These are phyloP conservation scores for Whalleya microplaca DNA, from an alignment of 2,329 filamentous ascomycete genomes.

Conservation along the genomic window DNA sequence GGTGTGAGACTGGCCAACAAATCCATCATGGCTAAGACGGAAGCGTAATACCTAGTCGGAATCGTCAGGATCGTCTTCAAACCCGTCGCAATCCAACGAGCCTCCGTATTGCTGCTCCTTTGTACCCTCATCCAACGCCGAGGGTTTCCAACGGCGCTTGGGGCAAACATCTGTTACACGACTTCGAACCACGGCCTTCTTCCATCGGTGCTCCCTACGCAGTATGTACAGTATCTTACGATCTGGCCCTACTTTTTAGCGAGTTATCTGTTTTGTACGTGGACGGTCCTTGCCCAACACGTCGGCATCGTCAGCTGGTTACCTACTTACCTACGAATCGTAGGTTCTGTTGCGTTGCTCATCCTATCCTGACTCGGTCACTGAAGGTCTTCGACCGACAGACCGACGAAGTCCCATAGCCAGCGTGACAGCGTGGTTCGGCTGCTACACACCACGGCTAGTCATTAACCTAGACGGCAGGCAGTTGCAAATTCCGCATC, in stretches of 20 bases:
- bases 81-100: conserved; percentile 21
- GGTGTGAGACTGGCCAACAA: neutral
- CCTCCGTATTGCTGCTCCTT: conserved; percentile 11
- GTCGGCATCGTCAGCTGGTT: too few relatives aligned
- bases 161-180: conserved; percentile 5
- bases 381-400: too few relatives aligned
- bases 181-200: conserved; percentile 10
- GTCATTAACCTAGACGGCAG: neutral
- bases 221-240: neutral
- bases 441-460: neutral
- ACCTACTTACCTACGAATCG: too few relatives aligned
- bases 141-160: conserved; percentile 9
- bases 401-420: neutral
- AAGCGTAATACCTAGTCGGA: neutral
- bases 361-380: neutral
- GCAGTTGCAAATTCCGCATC: neutral
- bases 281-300: too few relatives aligned
- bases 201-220: too few relatives aligned
- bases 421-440: neutral
- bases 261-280: neutral
- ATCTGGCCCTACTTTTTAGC: neutral
- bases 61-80: conserved; percentile 14
- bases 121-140: conserved; percentile 14
- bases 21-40: neutral
- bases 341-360: too few relatives aligned